Evolutionary conservation across 768 basidiomycete species (phyloP).

Genomic region (Phylloporus scabripes): DNA sequence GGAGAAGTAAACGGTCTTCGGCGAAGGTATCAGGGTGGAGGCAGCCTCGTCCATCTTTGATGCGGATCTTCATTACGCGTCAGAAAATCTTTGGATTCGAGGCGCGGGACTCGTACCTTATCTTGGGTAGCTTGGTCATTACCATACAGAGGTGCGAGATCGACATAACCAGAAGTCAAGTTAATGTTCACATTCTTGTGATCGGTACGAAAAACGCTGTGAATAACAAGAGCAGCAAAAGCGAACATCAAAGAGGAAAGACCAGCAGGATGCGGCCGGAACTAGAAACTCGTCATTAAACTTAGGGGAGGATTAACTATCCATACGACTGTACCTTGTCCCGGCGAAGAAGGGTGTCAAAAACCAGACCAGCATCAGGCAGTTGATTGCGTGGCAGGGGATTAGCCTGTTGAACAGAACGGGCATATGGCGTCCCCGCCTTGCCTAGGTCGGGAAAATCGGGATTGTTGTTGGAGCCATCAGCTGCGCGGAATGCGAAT

Average conservation of each 20-base stretch:
- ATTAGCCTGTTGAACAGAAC: constrained; percentile 69
- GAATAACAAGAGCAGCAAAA: constrained; percentile 79
- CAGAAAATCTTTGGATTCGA: background rate
- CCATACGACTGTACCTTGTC: constrained; percentile 46
- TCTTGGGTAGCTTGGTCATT: constrained; percentile 58
- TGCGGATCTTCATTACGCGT: constrained; percentile 20
- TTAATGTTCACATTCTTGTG: constrained; percentile 65
- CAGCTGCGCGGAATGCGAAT: constrained; percentile 66
- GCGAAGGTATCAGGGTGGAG: constrained; percentile 70
- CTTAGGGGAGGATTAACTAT: background rate
- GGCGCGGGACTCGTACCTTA: constrained; percentile 36
- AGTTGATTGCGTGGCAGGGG: constrained; percentile 62
- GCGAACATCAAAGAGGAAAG: constrained; percentile 77
- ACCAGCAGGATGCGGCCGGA: constrained; percentile 70
- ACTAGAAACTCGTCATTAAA: constrained; percentile 37
- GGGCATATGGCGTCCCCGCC: constrained; percentile 74
- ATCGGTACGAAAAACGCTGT: constrained; percentile 82
- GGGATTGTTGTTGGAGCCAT: constrained; percentile 75
- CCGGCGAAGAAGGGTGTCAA: constrained; percentile 71
- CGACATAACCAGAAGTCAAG: constrained; percentile 83
- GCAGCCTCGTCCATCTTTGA: constrained; percentile 58
- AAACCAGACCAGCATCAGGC: constrained; percentile 76
- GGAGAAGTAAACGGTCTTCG: constrained; percentile 69
- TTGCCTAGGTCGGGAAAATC: constrained; percentile 67
- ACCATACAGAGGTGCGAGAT: constrained; percentile 80